A percentile compares a stretch with the other conserved stretches of the same genome.
phyloP scores from a whole-genome alignment of 768 basidiomycete genomes.

The Leucogyrophana mollusca region DNA sequence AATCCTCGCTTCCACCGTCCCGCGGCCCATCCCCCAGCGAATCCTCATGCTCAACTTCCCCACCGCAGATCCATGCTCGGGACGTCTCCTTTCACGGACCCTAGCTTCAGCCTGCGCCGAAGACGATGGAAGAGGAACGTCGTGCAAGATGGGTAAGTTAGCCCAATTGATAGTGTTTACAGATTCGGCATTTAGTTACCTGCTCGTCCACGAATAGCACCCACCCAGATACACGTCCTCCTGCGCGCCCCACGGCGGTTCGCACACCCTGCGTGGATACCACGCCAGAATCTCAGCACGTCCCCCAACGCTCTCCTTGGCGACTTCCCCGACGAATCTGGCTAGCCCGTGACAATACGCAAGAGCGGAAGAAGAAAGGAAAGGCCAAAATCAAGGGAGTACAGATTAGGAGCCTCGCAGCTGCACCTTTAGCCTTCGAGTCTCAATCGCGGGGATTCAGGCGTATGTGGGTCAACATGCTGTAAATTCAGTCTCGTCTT shows the following conservation, averaged over 20 bases:
- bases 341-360: constrained; percentile 13
- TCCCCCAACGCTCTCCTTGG: constrained; percentile 35
- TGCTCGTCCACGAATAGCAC: constrained; percentile 36
- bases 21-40: constrained; percentile 30
- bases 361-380: constrained; percentile 27
- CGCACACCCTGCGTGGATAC: constrained; percentile 45
- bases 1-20: constrained; percentile 15
- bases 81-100: constrained; percentile 43
- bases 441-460: not conserved
- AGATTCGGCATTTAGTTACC: too few species aligned
- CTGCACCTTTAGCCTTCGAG: too few species aligned
- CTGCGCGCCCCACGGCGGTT: constrained; percentile 49
- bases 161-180: too few species aligned
- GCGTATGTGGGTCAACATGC: constrained; percentile 8
- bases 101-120: constrained; percentile 44
- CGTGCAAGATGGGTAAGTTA: constrained; percentile 38
- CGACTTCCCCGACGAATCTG: constrained; percentile 32
- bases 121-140: constrained; percentile 35
- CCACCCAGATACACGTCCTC: constrained; percentile 47
- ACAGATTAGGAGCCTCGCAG: constrained; percentile 35
- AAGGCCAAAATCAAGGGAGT: constrained; percentile 43
- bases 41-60: too few species aligned
- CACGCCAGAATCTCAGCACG: constrained; percentile 40
- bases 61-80: constrained; percentile 20
- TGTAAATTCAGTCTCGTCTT: constrained; percentile 30